phyloP scores from a whole-genome alignment of 768 basidiomycete species.

The Xerocomus brunneocitrinus region DNA sequence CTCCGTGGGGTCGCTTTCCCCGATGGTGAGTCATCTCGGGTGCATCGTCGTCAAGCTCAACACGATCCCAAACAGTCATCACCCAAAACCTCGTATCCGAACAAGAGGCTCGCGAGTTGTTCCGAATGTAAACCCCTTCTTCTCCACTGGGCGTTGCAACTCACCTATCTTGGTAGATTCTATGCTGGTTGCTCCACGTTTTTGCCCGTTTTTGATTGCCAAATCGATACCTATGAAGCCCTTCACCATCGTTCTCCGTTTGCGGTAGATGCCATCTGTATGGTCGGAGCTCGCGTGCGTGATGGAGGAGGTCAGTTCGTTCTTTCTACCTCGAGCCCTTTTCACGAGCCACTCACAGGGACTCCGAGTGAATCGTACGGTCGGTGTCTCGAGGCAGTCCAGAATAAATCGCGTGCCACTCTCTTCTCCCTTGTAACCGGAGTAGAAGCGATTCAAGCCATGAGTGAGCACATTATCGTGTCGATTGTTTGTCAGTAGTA shows the following conservation, averaged over 20 bases:
- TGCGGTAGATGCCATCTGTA: constrained; percentile 88
- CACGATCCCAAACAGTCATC: constrained; percentile 50
- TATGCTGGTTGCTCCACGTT: constrained; percentile 92
- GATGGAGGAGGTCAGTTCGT: constrained; percentile 74
- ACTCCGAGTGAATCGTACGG: constrained; percentile 69
- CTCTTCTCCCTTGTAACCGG: constrained; percentile 83
- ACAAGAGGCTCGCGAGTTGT: constrained; percentile 79
- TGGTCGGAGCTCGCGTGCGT: constrained; percentile 86
- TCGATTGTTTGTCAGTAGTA: not conserved
- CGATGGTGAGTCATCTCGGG: constrained; percentile 51
- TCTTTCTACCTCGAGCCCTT: not conserved
- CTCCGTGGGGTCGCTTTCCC: constrained; percentile 62
- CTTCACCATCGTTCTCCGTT: constrained; percentile 89
- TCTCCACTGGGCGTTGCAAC: constrained; percentile 8
- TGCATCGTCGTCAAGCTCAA: not conserved
- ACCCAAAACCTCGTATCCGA: constrained; percentile 79
- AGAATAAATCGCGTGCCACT: constrained; percentile 77
- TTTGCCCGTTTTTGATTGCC: constrained; percentile 80
- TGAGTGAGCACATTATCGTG: constrained; percentile 56
- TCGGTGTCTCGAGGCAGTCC: constrained; percentile 79
- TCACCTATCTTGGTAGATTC: constrained; percentile 48
- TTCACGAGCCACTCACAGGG: constrained; percentile 38
- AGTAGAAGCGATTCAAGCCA: constrained; percentile 87
- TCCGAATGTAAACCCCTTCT: constrained; percentile 57
- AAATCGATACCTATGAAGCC: constrained; percentile 79